Evolutionary conservation across 2,329 filamentous ascomycete genomes (phyloP), one percentile per base, ranked within the genome.

Genomic region (Xylariaceae sp.): DNA sequence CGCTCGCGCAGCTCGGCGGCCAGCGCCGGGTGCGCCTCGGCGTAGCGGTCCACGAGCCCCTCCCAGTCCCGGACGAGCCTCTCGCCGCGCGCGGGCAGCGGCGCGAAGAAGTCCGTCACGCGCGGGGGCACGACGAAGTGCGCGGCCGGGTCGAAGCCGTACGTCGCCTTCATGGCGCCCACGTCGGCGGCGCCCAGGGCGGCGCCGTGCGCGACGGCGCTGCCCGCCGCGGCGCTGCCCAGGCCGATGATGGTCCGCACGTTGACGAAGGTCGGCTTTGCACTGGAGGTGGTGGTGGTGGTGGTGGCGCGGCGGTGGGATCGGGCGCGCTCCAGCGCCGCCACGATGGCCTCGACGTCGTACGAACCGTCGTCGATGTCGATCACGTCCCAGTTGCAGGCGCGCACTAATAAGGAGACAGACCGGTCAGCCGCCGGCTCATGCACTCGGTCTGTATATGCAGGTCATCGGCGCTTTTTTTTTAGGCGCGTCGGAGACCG

Each of bases 231-330:
- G 2, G 53, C 52, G 29, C 59, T 72, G 3, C 67, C 69, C 1
- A 73, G 35, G 2, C 72, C 72, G 29, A 77, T 77, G n/a, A 70
- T 55, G 0, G 72, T 77, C 3, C 60, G 61, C 15, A 74, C 56
- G 40, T 77, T 77, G 56, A 78, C 68, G 39, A 78, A 76, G 0
- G 63, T 64, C 0, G 72, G 72, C 47, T 70, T 13, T n/a, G n/a
- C n/a, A n/a, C n/a, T n/a, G n/a, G n/a, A n/a, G n/a, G n/a, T n/a
- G n/a, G n/a, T n/a, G n/a, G n/a, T n/a, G n/a, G n/a, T n/a, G n/a
- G n/a, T n/a, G n/a, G n/a, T n/a, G n/a, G n/a, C n/a, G 2, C 13
- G 7, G 68, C 1, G 62, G 58, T 4, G 43, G 56, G 47, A 44
- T 16, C 63, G 58, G 3, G 67, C 64, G 19, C 55, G 44, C 21